Conservation (phyloP, 305 asterid species). For the Ilex paraguariensis region DNA sequence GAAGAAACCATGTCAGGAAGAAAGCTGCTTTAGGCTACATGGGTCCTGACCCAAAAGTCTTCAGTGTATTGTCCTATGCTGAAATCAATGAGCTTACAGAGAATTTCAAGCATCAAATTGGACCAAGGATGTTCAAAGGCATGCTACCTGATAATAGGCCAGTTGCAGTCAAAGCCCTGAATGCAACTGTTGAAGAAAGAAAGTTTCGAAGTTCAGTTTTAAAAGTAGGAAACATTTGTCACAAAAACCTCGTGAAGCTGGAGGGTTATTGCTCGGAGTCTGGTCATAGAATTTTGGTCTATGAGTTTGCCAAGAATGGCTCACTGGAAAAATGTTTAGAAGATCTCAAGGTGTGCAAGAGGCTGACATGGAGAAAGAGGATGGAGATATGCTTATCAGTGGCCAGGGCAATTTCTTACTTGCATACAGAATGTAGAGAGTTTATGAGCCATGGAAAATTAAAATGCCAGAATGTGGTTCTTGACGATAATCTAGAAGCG, state of each 20-base stretch:
- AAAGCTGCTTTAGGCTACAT: conserved; percentile 17
- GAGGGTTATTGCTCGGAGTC: conserved; percentile 34
- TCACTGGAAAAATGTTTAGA: conserved; percentile 26
- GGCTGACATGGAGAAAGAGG: conserved; percentile 36
- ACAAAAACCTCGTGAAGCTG: conserved; percentile 35
- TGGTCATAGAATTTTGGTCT: conserved; percentile 25
- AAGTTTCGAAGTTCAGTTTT: conserved; percentile 29
- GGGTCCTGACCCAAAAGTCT: conserved; percentile 22
- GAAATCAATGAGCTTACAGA: conserved; percentile 33
- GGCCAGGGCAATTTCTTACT: conserved; percentile 34
- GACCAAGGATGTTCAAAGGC: conserved; percentile 31
- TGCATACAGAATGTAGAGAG: conserved; percentile 43
- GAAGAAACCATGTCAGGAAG: conserved; percentile 11
- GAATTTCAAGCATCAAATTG: conserved; percentile 36
- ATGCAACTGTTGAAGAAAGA: conserved; percentile 22
- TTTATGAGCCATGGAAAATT: conserved; percentile 39
- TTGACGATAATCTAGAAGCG: conserved; percentile 36
- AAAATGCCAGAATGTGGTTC: conserved; percentile 38
- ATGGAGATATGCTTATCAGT: conserved; percentile 29
- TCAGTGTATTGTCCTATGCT: conserved; percentile 25
- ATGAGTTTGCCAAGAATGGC: conserved; percentile 32
- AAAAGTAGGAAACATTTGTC: conserved; percentile 32
- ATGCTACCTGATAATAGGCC: conserved; percentile 21
- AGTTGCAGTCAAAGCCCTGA: conserved; percentile 27
- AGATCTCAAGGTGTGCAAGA: conserved; percentile 35